Conservation (phyloP, 2,329 filamentous ascomycete genomes). For the Penicillium glabrum region DNA sequence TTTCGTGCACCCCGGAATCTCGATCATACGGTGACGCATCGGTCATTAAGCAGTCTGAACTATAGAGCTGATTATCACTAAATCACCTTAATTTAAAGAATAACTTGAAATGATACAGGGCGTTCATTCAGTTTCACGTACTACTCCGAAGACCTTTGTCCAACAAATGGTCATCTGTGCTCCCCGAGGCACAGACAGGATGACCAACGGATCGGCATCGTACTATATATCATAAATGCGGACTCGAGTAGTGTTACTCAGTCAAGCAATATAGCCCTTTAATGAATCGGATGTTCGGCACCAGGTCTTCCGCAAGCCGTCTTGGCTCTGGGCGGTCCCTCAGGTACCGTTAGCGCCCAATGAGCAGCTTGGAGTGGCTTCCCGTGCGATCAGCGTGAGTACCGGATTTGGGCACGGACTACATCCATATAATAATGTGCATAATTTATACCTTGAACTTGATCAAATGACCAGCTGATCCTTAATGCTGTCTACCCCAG, state of each 20-base stretch:
- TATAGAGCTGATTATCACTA: background rate
- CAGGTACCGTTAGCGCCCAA: constrained; percentile 10
- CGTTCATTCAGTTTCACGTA: background rate
- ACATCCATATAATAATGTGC: background rate
- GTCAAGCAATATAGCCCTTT: constrained; percentile 1
- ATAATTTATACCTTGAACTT: background rate
- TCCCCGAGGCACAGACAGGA: background rate
- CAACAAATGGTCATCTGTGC: background rate
- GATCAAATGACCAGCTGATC: background rate
- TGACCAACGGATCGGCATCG: constrained; percentile 5
- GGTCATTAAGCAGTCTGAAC: background rate
- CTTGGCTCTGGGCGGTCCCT: constrained; percentile 1
- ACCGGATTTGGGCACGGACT: background rate
- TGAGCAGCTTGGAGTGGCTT: background rate
- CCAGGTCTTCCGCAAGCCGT: constrained; percentile 11
- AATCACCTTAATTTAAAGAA: background rate
- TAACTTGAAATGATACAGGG: background rate
- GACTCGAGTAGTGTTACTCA: constrained; percentile 9
- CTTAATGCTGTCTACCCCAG: background rate
- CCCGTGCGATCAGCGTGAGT: constrained; percentile 11
- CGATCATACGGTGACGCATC: background rate
- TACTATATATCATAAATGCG: background rate
- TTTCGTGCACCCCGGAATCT: background rate
- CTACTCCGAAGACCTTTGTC: background rate
- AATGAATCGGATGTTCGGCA: constrained; percentile 17